A percentile compares a stretch with the other conserved stretches of the same genome.
These are phyloP conservation scores for Thuja plicata DNA, from an alignment of 83 land plant species.

Conservation along the genomic window DNA sequence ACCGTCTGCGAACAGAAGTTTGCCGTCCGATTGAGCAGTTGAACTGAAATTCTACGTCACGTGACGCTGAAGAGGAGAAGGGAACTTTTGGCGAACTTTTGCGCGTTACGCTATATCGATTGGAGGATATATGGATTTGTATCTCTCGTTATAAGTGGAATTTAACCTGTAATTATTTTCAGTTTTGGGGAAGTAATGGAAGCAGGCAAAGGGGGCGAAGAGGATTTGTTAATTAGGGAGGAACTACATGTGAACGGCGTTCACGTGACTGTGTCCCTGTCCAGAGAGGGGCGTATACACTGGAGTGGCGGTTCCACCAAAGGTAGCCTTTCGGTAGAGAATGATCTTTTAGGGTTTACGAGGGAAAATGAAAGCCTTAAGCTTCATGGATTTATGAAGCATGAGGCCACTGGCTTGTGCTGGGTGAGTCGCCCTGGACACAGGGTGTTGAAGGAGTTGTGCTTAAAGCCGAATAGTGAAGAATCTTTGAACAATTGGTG, in stretches of 20 bases:
- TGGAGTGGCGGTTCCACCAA: background rate
- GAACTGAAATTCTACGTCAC: background rate
- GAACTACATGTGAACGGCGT: background rate
- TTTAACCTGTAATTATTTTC: background rate
- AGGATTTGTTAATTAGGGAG: background rate
- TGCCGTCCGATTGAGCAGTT: too few relatives aligned
- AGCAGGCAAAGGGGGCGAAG: background rate
- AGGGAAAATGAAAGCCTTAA: background rate
- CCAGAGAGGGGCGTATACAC: background rate
- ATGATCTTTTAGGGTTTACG: constrained; percentile 11
- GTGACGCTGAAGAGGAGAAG: background rate
- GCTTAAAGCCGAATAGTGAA: constrained; percentile 34
- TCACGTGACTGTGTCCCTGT: background rate
- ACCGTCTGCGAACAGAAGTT: too few relatives aligned
- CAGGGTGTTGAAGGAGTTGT: constrained; percentile 46
- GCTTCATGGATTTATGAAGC: constrained; percentile 8
- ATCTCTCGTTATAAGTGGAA: background rate
- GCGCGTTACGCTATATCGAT: background rate
- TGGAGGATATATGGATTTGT: background rate
- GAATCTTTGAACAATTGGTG: constrained; percentile 35
- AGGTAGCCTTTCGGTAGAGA: background rate
- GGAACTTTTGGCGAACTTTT: background rate
- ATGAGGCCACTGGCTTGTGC: constrained; percentile 25
- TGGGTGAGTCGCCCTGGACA: constrained; percentile 12
- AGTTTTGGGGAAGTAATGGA: background rate